Evolutionary conservation across 2,329 filamentous ascomycete genomes (phyloP).

Genomic region (Endocalyx cinctus): DNA sequence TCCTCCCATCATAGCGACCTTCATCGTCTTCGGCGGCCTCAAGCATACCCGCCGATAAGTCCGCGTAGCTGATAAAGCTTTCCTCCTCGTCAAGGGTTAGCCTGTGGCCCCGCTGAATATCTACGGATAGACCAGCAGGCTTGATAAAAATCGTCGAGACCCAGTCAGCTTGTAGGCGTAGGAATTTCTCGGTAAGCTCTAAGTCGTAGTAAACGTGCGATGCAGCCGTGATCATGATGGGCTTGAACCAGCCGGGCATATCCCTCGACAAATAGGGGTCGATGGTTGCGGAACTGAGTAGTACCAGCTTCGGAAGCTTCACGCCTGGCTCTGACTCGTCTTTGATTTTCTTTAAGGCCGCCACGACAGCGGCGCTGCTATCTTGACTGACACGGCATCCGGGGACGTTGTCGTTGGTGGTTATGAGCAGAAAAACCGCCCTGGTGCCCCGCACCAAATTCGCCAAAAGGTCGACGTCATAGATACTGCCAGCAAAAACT

Average conservation of each 20-base stretch:
- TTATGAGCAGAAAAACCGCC: constrained; percentile 36
- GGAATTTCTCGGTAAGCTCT: constrained; percentile 26
- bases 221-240: constrained; percentile 25
- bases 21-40: constrained; percentile 36
- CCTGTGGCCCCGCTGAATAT: constrained; percentile 34
- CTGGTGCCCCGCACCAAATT: constrained; percentile 29
- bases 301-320: constrained; percentile 33
- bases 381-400: constrained; percentile 33
- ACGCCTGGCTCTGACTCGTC: neutral
- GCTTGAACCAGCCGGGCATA: constrained; percentile 22
- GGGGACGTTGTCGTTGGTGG: constrained; percentile 40
- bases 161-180: constrained; percentile 34
- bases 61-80: constrained; percentile 35
- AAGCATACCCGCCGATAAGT: constrained; percentile 44
- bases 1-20: constrained; percentile 19
- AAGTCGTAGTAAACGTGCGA: constrained; percentile 37
- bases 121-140: constrained; percentile 33
- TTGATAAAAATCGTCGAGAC: constrained; percentile 36
- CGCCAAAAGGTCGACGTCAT: constrained; percentile 32
- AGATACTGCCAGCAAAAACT: constrained; percentile 37
- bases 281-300: constrained; percentile 38
- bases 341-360: constrained; percentile 27
- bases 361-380: constrained; percentile 29
- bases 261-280: constrained; percentile 31
- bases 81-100: constrained; percentile 34